Conservation (phyloP, 2,329 filamentous ascomycete genomes). For the Nothopassalora personata region DNA sequence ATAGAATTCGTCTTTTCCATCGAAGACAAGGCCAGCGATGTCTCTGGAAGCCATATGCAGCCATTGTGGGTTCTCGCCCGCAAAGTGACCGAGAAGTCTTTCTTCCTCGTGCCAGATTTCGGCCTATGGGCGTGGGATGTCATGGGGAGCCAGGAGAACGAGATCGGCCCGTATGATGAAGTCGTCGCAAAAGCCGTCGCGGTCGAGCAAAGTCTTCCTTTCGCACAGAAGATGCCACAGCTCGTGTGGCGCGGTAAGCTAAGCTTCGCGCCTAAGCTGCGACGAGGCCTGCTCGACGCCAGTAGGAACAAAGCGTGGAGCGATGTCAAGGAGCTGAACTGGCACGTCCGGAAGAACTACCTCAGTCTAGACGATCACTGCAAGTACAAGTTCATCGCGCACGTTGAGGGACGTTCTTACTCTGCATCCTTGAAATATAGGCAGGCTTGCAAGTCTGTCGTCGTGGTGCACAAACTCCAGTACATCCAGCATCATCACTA, state of each 20-base stretch:
- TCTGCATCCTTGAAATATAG: slow-evolving; percentile 28
- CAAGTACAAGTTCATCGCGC: slow-evolving; percentile 26
- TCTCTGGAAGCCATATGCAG: slow-evolving; percentile 27
- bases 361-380: slow-evolving; percentile 26
- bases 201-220: slow-evolving; percentile 11
- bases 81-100: slow-evolving; percentile 32
- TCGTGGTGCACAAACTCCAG: slow-evolving; percentile 23
- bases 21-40: slow-evolving; percentile 37
- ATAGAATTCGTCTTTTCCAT: slow-evolving; percentile 48
- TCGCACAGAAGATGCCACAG: slow-evolving; percentile 24
- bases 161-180: slow-evolving; percentile 25
- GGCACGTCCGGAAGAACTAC: slow-evolving; percentile 20
- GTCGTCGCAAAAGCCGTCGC: slow-evolving; percentile 34
- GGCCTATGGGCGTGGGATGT: slow-evolving; percentile 48
- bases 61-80: slow-evolving; percentile 35
- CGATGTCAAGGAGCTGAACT: slow-evolving; percentile 31
- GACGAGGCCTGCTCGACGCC: slow-evolving; percentile 29
- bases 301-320: slow-evolving; percentile 33
- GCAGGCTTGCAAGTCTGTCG: slow-evolving; percentile 23
- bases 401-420: slow-evolving; percentile 29
- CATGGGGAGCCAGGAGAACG: slow-evolving; percentile 38
- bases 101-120: slow-evolving; percentile 51
- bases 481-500: slow-evolving; percentile 25
- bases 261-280: slow-evolving; percentile 24
- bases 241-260: slow-evolving; percentile 30